Conservation (phyloP, 1,284 basidiomycete species). For the Rhodotorula sp. region DNA sequence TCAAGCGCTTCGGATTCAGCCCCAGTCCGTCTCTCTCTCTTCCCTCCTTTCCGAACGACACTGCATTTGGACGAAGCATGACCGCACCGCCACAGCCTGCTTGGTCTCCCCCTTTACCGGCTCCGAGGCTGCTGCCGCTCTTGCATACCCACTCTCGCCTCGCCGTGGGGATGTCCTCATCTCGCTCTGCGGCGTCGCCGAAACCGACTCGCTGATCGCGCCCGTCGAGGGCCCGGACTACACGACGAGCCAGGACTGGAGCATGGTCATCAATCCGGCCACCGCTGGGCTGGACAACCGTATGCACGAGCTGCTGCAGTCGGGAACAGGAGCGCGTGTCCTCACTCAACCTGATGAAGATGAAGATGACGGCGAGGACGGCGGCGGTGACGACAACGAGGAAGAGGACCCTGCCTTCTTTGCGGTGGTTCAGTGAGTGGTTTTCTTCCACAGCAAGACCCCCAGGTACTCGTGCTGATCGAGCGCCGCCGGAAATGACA, state of each 20-base stretch:
- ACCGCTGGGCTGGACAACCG: not conserved
- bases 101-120: constrained; percentile 70
- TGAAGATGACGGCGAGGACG: not conserved
- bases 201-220: constrained; percentile 58
- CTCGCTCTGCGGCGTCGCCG: constrained; percentile 19
- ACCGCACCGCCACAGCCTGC: constrained; percentile 56
- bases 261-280: not conserved
- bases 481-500: not conserved
- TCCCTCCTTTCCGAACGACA: not conserved
- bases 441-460: no score
- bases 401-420: constrained; percentile 9
- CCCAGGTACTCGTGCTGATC: not conserved
- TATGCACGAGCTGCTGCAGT: not conserved
- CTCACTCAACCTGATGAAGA: constrained; percentile 1
- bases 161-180: constrained; percentile 55
- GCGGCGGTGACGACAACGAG: not conserved
- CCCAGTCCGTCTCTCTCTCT: constrained; percentile 55
- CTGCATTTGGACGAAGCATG: no score
- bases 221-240: constrained; percentile 42
- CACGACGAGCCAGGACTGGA: not conserved
- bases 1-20: constrained; percentile 74
- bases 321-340: not conserved
- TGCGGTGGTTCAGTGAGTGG: constrained; percentile 29
- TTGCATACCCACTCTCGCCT: constrained; percentile 66
- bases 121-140: constrained; percentile 68